Percentiles rank a stretch among this genome's conserved stretches.
Evolutionary conservation across 2,329 filamentous ascomycete genomes (phyloP).

Genomic region (Neodidymelliopsis sp.): DNA sequence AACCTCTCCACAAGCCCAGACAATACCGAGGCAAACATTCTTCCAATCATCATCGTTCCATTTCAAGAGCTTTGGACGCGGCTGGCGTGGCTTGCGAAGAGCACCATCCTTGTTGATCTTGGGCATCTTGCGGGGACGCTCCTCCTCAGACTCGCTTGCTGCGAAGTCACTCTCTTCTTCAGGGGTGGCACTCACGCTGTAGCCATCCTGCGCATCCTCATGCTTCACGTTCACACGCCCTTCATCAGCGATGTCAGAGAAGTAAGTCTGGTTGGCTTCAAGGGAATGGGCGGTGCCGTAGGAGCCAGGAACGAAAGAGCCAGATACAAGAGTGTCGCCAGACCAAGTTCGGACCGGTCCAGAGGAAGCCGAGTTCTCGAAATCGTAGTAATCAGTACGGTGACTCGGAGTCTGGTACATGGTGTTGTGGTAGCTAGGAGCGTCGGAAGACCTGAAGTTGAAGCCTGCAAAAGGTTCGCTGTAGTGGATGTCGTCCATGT

Average conservation of each 20-base stretch:
- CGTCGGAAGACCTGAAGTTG: not conserved
- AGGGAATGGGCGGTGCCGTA: no score
- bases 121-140: constrained; percentile 20
- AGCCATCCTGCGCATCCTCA: not conserved
- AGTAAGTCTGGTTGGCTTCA: not conserved
- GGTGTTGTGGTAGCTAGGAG: not conserved
- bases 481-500: constrained; percentile 6
- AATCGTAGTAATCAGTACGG: not conserved
- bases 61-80: constrained; percentile 38
- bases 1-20: constrained; percentile 41
- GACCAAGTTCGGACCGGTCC: no score
- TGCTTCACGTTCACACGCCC: not conserved
- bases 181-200: constrained; percentile 24
- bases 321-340: no score
- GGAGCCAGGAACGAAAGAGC: not conserved
- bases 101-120: constrained; percentile 41
- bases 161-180: constrained; percentile 20
- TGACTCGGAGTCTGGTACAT: not conserved
- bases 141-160: constrained; percentile 23
- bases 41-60: constrained; percentile 44
- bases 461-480: not conserved
- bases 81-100: constrained; percentile 40
- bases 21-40: constrained; percentile 36
- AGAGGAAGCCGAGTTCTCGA: no score
- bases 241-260: not conserved